Evolutionary conservation across 2,329 filamentous ascomycete species (phyloP).

Genomic region (Pseudogymnoascus pannorum): DNA sequence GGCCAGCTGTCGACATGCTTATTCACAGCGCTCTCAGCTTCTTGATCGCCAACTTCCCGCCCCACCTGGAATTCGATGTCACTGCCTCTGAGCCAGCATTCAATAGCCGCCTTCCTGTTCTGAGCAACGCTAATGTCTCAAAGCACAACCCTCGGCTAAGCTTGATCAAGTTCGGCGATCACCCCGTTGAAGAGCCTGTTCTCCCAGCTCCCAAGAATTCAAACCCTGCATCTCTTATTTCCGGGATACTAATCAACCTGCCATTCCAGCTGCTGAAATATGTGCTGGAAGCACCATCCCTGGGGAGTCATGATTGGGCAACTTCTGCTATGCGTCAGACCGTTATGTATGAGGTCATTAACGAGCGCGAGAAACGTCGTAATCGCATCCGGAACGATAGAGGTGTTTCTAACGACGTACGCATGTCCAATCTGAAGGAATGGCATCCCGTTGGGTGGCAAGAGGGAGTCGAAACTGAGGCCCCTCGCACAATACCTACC

Average conservation of each 20-base stretch:
- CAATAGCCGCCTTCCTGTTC: conserved; percentile 38
- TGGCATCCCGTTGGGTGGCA: conserved; percentile 30
- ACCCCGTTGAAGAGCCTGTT: conserved; percentile 34
- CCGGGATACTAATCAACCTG: conserved; percentile 61
- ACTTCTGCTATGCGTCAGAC: conserved; percentile 39
- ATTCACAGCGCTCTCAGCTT: conserved; percentile 51
- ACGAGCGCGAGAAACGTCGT: conserved; percentile 52
- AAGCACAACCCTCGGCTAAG: conserved; percentile 47
- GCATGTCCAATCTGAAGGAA: conserved; percentile 20
- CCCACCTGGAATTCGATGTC: conserved; percentile 52
- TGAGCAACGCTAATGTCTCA: conserved; percentile 26
- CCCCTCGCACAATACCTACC: conserved; percentile 5
- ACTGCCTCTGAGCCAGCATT: conserved; percentile 39
- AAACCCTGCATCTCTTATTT: conserved; percentile 41
- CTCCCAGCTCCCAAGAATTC: conserved; percentile 26
- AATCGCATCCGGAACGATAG: conserved; percentile 19
- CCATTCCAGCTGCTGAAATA: conserved; percentile 61
- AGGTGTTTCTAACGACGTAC: conserved; percentile 23
- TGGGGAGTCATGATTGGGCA: conserved; percentile 46
- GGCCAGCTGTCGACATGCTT: conserved; percentile 46
- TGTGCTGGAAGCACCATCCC: conserved; percentile 53
- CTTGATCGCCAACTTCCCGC: conserved; percentile 51
- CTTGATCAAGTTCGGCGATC: conserved; percentile 65
- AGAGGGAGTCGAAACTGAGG: conserved; percentile 25
- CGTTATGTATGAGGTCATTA: conserved; percentile 43